Percentiles rank a stretch among this genome's conserved stretches.
These are phyloP conservation scores for Suhomyces wounanorum DNA, from an alignment of 1,139 yeast genomes.

Conservation along the genomic window DNA sequence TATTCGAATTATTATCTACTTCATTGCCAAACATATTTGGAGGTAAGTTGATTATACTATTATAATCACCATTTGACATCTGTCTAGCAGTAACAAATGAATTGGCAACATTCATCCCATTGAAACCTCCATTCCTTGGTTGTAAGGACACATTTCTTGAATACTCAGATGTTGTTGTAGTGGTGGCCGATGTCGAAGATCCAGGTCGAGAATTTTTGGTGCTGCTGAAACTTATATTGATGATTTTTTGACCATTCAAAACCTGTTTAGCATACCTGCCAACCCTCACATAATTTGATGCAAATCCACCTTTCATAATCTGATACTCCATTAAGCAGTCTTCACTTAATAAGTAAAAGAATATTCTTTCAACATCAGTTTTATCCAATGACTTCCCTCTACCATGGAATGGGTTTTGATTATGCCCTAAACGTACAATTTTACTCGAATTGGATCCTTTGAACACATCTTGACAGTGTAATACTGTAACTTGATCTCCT, in stretches of 20 bases:
- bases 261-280: slow-evolving; percentile 58
- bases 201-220: background rate
- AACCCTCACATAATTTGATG: slow-evolving; percentile 66
- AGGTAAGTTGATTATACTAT: slow-evolving; percentile 23
- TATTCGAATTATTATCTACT: slow-evolving; percentile 18
- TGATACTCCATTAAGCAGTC: slow-evolving; percentile 74
- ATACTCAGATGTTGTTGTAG: background rate
- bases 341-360: slow-evolving; percentile 72
- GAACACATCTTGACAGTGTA: slow-evolving; percentile 81
- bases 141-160: slow-evolving; percentile 1
- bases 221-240: slow-evolving; percentile 38
- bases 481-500: slow-evolving; percentile 65
- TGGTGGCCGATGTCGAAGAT: background rate
- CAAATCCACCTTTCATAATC: slow-evolving; percentile 76
- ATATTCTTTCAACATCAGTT: slow-evolving; percentile 76
- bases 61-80: slow-evolving; percentile 18
- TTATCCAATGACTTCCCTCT: slow-evolving; percentile 63
- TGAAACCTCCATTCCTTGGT: background rate
- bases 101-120: slow-evolving; percentile 7
- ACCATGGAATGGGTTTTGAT: slow-evolving; percentile 64
- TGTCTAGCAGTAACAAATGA: slow-evolving; percentile 35
- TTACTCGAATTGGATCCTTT: slow-evolving; percentile 72
- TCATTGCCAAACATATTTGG: slow-evolving; percentile 16
- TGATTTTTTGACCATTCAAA: slow-evolving; percentile 42
- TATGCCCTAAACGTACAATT: slow-evolving; percentile 64